Conservation (phyloP, 768 basidiomycete genomes). For the Pisolithus orientalis region DNA sequence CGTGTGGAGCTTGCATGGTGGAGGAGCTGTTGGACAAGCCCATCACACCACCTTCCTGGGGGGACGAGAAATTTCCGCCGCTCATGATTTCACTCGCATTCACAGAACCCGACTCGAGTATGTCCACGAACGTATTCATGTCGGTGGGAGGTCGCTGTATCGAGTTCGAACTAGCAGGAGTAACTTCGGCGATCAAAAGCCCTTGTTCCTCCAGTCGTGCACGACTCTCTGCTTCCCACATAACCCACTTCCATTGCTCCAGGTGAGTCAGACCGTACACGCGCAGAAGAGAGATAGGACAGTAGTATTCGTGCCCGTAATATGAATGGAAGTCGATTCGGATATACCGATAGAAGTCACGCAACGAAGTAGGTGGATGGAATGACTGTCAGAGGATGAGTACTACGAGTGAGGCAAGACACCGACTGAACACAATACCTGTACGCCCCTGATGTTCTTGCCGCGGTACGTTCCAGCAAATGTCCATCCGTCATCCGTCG, state of each 20-base stretch:
- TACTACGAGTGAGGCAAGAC: not conserved
- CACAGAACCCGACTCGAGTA: not conserved
- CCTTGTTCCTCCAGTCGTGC: conserved; percentile 35
- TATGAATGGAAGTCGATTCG: conserved; percentile 91
- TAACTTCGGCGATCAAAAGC: conserved; percentile 18
- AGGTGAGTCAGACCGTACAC: conserved; percentile 96
- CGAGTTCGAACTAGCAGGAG: not conserved
- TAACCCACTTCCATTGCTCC: conserved; percentile 92
- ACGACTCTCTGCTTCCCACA: conserved; percentile 68
- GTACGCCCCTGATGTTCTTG: conserved; percentile 88
- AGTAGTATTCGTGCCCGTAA: conserved; percentile 94
- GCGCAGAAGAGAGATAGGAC: conserved; percentile 86
- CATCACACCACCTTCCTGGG: not conserved
- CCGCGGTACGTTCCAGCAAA: conserved; percentile 73
- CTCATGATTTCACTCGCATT: not conserved
- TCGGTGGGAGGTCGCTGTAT: not conserved
- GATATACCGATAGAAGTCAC: conserved; percentile 89
- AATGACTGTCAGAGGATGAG: conserved; percentile 48
- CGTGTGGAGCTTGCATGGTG: not conserved
- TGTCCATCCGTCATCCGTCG: conserved; percentile 57
- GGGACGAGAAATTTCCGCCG: not conserved
- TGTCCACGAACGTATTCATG: conserved; percentile 5
- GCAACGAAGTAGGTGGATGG: conserved; percentile 64
- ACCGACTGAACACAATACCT: conserved; percentile 42
- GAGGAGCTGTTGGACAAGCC: not conserved